These are phyloP conservation scores for Wickerhamomyces ciferrii DNA, from an alignment of 805 yeast species.

Conservation along the genomic window DNA sequence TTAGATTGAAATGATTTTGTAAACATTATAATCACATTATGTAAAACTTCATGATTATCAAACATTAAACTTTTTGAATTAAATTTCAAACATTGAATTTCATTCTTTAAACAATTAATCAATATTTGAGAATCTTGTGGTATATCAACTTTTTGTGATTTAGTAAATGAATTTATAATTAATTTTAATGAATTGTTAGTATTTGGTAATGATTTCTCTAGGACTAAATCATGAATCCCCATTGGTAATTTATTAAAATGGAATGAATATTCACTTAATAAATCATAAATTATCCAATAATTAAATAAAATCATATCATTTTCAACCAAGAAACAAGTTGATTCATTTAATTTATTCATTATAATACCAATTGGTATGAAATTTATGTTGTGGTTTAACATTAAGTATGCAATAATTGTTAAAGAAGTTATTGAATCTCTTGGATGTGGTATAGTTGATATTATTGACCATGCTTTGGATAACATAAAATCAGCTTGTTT, in stretches of 20 bases:
- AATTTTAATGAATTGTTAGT: background rate
- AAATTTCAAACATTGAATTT: constrained; percentile 19
- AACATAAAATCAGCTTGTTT: constrained; percentile 32
- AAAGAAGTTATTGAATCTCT: background rate
- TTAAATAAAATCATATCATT: constrained; percentile 12
- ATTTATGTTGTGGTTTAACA: constrained; percentile 5
- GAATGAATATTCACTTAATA: constrained; percentile 39
- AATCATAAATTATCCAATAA: constrained; percentile 43
- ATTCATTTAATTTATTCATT: constrained; percentile 44
- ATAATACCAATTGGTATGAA: constrained; percentile 43
- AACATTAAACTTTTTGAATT: constrained; percentile 3
- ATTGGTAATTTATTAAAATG: constrained; percentile 36
- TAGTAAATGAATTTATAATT: background rate
- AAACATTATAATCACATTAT: constrained; percentile 47
- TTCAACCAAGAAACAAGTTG: constrained; percentile 20
- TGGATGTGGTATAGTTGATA: constrained; percentile 21
- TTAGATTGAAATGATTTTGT: constrained; percentile 29
- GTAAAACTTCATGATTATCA: constrained; percentile 33
- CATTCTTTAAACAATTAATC: constrained; percentile 1
- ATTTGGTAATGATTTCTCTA: constrained; percentile 1
- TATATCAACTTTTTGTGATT: no score
- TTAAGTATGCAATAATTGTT: constrained; percentile 32
- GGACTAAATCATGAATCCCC: constrained; percentile 25
- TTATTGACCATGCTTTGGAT: constrained; percentile 38
- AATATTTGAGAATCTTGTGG: no score